These are phyloP conservation scores for Jatropha multifida DNA, from an alignment of 441 rosid species.

Conservation along the genomic window DNA sequence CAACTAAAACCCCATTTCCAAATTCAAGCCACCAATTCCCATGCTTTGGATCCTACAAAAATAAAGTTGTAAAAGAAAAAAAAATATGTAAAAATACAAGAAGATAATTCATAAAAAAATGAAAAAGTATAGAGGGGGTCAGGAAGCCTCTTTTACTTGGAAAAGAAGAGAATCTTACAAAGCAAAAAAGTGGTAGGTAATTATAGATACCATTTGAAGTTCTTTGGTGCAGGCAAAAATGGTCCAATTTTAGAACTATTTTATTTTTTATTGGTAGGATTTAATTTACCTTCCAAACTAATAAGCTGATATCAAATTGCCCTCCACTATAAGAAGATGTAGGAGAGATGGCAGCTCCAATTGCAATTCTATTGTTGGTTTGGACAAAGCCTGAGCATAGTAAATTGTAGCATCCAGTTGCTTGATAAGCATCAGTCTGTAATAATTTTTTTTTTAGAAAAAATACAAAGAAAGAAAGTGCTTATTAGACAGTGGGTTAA, in stretches of 20 bases:
- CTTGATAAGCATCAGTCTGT: conserved; percentile 94
- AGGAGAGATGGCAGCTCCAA: conserved; percentile 98
- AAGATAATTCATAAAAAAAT: not conserved
- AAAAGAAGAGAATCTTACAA: conserved; percentile 43
- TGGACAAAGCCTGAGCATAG: conserved; percentile 97
- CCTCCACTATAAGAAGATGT: conserved; percentile 80
- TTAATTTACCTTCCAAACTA: conserved; percentile 82
- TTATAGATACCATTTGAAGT: conserved; percentile 23
- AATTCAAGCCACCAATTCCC: conserved; percentile 99
- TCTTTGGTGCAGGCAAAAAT: conserved; percentile 21
- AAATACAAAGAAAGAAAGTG: conserved; percentile 1
- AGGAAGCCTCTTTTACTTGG: conserved; percentile 24
- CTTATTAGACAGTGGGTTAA: not conserved
- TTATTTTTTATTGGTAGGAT: not conserved
- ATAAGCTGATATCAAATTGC: conserved; percentile 84
- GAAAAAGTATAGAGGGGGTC: conserved; percentile 9
- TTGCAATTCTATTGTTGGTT: conserved; percentile 76
- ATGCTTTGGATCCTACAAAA: conserved; percentile 91
- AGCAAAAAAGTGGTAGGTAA: conserved; percentile 26
- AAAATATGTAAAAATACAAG: not conserved
- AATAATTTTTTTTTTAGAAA: not conserved
- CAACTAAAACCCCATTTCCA: conserved; percentile 85
- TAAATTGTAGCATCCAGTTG: conserved; percentile 96
- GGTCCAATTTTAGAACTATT: conserved; percentile 1
- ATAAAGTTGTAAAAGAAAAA: not conserved